phyloP scores from a whole-genome alignment of 83 land plant species.

The Picea abies region DNA sequence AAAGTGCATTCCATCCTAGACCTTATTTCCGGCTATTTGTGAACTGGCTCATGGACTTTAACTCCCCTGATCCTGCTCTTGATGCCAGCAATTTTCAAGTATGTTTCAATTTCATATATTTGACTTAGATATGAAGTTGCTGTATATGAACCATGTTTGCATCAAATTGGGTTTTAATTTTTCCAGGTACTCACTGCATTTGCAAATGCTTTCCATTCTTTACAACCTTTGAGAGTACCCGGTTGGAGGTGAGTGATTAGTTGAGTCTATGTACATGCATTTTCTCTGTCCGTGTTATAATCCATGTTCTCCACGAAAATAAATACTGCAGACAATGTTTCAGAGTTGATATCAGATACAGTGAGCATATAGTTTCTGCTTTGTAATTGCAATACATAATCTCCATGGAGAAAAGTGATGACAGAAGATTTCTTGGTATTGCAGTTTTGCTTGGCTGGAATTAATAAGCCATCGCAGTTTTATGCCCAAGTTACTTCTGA shows the following conservation, averaged over 20 bases:
- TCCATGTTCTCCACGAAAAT: background rate
- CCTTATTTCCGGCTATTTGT: constrained; percentile 92
- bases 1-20: constrained; percentile 83
- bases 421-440: background rate
- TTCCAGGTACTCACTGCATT: constrained; percentile 84
- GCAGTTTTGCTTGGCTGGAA: constrained; percentile 99
- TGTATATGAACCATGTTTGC: background rate
- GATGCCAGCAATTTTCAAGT: constrained; percentile 94
- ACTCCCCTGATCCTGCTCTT: constrained; percentile 69
- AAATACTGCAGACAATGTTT: background rate
- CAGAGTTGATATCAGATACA: background rate
- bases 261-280: no score
- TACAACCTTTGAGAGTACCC: constrained; percentile 91
- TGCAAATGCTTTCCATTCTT: constrained; percentile 85
- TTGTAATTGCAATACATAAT: background rate
- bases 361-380: background rate
- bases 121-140: background rate
- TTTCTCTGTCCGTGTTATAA: background rate
- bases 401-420: background rate
- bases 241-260: constrained; percentile 75
- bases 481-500: constrained; percentile 30
- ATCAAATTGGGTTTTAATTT: background rate
- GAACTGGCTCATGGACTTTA: constrained; percentile 81
- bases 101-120: background rate
- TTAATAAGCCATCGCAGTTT: constrained; percentile 93